These are phyloP conservation scores for Cutaneotrichosporon sp. DNA, from an alignment of 1,284 basidiomycete species.

Conservation along the genomic window DNA sequence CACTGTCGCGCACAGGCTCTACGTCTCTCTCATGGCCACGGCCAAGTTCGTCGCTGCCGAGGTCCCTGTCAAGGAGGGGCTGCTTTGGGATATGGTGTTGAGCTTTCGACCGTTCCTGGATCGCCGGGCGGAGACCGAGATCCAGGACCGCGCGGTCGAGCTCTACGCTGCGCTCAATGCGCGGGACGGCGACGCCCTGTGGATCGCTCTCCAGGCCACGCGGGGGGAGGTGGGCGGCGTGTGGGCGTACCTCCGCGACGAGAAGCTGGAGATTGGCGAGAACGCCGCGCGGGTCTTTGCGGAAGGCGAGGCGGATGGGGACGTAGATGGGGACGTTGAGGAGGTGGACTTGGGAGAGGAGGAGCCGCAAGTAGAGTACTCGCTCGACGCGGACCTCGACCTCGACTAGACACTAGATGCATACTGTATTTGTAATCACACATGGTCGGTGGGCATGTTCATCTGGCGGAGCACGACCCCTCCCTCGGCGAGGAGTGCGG, in stretches of 20 bases:
- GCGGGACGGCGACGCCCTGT: slow-evolving; percentile 75
- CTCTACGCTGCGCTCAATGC: slow-evolving; percentile 65
- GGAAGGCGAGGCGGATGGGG: neutral
- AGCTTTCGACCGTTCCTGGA: slow-evolving; percentile 74
- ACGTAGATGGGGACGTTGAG: neutral
- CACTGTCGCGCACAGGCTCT: slow-evolving; percentile 70
- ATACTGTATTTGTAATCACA: neutral
- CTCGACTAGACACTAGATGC: slow-evolving; percentile 2
- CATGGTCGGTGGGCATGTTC: slow-evolving; percentile 34
- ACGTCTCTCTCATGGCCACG: slow-evolving; percentile 69
- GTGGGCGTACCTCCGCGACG: slow-evolving; percentile 39
- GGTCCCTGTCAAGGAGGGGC: slow-evolving; percentile 68
- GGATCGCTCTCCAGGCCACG: slow-evolving; percentile 70
- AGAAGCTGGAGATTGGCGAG: slow-evolving; percentile 24
- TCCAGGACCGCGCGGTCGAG: slow-evolving; percentile 66
- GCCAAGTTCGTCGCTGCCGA: slow-evolving; percentile 65
- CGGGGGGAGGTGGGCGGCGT: slow-evolving; percentile 12
- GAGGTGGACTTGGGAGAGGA: neutral
- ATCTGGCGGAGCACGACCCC: slow-evolving; percentile 73
- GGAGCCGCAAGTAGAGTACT: neutral
- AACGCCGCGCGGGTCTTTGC: slow-evolving; percentile 3
- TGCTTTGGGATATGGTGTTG: slow-evolving; percentile 75
- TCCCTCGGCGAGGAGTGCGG: slow-evolving; percentile 71
- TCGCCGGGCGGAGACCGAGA: slow-evolving; percentile 65
- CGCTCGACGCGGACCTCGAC: slow-evolving; percentile 3